Percentiles rank a stretch among this genome's conserved stretches.
phyloP scores from a whole-genome alignment of 1,139 yeast species.

The Taphrina populina region DNA sequence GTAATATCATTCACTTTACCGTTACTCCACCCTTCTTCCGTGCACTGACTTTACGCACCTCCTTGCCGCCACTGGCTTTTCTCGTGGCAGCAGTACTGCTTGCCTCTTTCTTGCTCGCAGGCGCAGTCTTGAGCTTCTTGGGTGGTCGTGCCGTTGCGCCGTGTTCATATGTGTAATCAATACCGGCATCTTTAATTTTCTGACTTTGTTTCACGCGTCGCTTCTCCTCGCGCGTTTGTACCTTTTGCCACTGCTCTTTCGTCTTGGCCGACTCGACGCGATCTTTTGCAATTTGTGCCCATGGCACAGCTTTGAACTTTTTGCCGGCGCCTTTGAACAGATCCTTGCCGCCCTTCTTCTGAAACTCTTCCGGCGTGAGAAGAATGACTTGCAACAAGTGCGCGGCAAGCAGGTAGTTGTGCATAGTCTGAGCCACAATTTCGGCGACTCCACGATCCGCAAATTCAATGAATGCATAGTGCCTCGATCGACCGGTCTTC shows the following conservation, averaged over 20 bases:
- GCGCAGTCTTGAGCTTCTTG: slow-evolving; percentile 27
- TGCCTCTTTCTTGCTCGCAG: slow-evolving; percentile 3
- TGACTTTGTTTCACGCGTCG: slow-evolving; percentile 52
- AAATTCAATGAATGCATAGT: slow-evolving; percentile 88
- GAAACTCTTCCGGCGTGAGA: slow-evolving; percentile 52
- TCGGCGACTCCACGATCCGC: slow-evolving; percentile 71
- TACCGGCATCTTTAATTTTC: slow-evolving; percentile 54
- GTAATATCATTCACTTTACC: too few relatives aligned
- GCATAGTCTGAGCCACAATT: slow-evolving; percentile 92
- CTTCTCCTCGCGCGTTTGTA: slow-evolving; percentile 55
- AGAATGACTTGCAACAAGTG: slow-evolving; percentile 72
- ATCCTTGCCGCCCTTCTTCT: slow-evolving; percentile 43
- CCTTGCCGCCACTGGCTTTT: slow-evolving; percentile 6
- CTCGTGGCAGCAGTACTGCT: slow-evolving; percentile 5
- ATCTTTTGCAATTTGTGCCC: slow-evolving; percentile 57
- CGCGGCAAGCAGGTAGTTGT: slow-evolving; percentile 84
- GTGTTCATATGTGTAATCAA: slow-evolving; percentile 46
- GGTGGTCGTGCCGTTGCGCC: too few relatives aligned
- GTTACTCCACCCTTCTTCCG: too few relatives aligned
- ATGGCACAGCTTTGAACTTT: slow-evolving; percentile 62
- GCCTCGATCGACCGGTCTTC: slow-evolving; percentile 87
- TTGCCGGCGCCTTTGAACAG: slow-evolving; percentile 57
- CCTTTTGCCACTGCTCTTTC: slow-evolving; percentile 59
- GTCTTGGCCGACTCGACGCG: slow-evolving; percentile 60
- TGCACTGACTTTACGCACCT: slow-evolving; percentile 20